Conservation (phyloP, 805 yeast genomes). For the Candida montana region DNA sequence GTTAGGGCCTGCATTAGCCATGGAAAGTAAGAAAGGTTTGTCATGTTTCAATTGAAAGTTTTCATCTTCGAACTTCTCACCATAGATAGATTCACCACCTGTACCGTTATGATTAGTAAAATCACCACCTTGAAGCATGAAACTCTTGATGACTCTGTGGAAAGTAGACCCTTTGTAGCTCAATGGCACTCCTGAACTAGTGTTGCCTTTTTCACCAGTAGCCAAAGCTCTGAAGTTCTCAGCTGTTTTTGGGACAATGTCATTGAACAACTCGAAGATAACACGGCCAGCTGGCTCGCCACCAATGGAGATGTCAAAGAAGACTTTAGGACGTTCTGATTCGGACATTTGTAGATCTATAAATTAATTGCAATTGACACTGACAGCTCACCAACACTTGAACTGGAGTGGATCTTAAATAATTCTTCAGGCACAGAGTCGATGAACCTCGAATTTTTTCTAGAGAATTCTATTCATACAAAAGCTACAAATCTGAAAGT, state of each 20-base stretch:
- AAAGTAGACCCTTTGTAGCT: slow-evolving; percentile 81
- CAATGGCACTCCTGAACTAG: slow-evolving; percentile 57
- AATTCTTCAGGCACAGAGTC: neutral
- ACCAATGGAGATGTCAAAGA: slow-evolving; percentile 74
- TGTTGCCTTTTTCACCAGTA: slow-evolving; percentile 79
- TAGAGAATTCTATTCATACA: neutral
- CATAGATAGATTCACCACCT: slow-evolving; percentile 81
- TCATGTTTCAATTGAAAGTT: slow-evolving; percentile 73
- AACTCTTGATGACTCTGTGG: slow-evolving; percentile 84
- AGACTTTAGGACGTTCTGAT: slow-evolving; percentile 46
- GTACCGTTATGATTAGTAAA: slow-evolving; percentile 59
- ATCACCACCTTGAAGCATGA: slow-evolving; percentile 95
- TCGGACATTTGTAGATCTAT: slow-evolving; percentile 17
- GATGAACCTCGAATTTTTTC: neutral
- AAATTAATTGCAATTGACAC: too few relatives aligned
- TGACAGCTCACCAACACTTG: too few relatives aligned
- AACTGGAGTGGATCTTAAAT: too few relatives aligned
- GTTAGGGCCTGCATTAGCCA: slow-evolving; percentile 96
- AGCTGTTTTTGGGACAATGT: slow-evolving; percentile 80
- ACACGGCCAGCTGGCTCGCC: slow-evolving; percentile 67
- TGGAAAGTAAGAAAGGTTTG: slow-evolving; percentile 81
- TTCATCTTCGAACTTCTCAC: slow-evolving; percentile 88
- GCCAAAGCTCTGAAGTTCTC: slow-evolving; percentile 86
- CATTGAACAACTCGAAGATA: slow-evolving; percentile 66
- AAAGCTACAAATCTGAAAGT: too few relatives aligned